Evolutionary conservation across 768 basidiomycete species (phyloP).

Genomic region (Boletus sp.): DNA sequence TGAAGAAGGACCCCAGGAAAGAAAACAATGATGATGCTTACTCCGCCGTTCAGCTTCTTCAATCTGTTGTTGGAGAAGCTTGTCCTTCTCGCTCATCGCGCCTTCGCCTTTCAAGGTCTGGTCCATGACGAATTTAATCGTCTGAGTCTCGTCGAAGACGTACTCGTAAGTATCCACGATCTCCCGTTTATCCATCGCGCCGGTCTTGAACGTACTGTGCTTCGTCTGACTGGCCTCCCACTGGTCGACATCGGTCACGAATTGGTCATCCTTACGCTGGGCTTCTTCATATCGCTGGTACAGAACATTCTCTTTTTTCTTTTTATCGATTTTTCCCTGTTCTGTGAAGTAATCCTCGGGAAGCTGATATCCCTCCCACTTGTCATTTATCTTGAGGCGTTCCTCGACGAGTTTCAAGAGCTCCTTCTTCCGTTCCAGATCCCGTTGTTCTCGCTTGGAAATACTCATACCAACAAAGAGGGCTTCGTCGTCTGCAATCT

Average conservation of each 20-base stretch:
- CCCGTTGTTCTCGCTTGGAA: slow-evolving; percentile 74
- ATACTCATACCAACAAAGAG: slow-evolving; percentile 90
- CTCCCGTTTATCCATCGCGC: slow-evolving; percentile 86
- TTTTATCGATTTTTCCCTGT: slow-evolving; percentile 96
- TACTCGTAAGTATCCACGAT: slow-evolving; percentile 89
- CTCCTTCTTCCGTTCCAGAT: slow-evolving; percentile 91
- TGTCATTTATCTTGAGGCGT: slow-evolving; percentile 90
- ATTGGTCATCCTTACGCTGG: slow-evolving; percentile 87
- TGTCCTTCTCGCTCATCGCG: slow-evolving; percentile 79
- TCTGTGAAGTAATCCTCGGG: slow-evolving; percentile 99
- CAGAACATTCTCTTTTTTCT: slow-evolving; percentile 88
- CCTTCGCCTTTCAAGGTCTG: slow-evolving; percentile 62
- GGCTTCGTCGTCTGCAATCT: slow-evolving; percentile 92
- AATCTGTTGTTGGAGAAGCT: slow-evolving; percentile 79
- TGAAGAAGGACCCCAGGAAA: not conserved
- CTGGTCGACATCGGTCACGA: slow-evolving; percentile 95
- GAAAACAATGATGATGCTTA: slow-evolving; percentile 34
- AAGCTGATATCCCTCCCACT: slow-evolving; percentile 91
- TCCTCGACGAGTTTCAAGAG: slow-evolving; percentile 90
- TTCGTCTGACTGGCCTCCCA: slow-evolving; percentile 93
- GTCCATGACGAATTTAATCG: slow-evolving; percentile 93
- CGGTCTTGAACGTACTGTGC: slow-evolving; percentile 85
- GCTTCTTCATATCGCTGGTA: slow-evolving; percentile 96
- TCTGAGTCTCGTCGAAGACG: slow-evolving; percentile 97
- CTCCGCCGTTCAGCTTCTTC: slow-evolving; percentile 89